Base-by-base conservation (phyloP, 768 basidiomycete genomes). In the Mycena filopes region DNA sequence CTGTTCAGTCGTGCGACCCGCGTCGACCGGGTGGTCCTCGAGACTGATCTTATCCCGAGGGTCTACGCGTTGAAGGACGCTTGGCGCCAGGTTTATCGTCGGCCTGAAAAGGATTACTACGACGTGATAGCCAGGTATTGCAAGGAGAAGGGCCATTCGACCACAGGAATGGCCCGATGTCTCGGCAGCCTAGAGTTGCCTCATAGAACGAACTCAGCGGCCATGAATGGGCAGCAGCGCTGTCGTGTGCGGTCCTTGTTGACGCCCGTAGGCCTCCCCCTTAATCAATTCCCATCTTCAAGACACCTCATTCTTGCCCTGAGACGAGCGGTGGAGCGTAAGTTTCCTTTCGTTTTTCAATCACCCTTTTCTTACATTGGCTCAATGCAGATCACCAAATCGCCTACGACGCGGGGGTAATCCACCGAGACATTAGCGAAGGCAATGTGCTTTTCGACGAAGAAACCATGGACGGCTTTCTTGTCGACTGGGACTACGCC, bases 1-100 rank as follows among this genome's bases (percentile, higher is more conserved):
- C 49, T 58, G 48, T 65, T 65, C 47, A 29, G 57, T 18, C 50
- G 64, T 12, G 64, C 49, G 41, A 65, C 64, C 11, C 33, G 56
- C 20, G 64, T 65, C 5, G 31, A 55, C 42, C 49, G 57, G 2
- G 62, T 64, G 18, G 13, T 64, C 2, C 16, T 50, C 21, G 21
- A 43, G 28, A 55, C 23, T n/a, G 47, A 56, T 11, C 25, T 26
- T 9, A 21, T 4, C 16, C 46, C 38, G 3, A 23, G 26, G 13
- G 46, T 58, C 13, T 67, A 62, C 31, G 67, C 62, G 20, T 11
- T 66, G 10, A 66, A 66, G 40, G 65, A 53, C 18, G 49, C 31
- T 2, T 66, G 65, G 65, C 31, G 36, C 2, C 31, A 60, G 25
- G 9, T 12, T 5, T 55, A 46, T 18, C 65, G 51, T 20, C 23